Evolutionary conservation across 2,329 filamentous ascomycete species (phyloP).

Genomic region (Aspergillus fumigatus): DNA sequence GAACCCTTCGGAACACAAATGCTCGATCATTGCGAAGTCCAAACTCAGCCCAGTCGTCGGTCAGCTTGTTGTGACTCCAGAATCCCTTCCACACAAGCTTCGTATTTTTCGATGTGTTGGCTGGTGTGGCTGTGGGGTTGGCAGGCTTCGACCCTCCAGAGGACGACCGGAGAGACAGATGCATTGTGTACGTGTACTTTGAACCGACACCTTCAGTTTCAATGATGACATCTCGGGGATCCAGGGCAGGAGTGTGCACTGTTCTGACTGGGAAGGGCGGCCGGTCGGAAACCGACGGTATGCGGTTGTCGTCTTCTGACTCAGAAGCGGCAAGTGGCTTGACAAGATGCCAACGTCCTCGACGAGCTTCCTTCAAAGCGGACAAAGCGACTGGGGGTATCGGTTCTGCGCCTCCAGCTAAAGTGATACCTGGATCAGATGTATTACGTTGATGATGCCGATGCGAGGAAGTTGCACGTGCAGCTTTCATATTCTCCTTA

Average conservation of each 20-base stretch:
- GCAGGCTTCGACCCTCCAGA: conserved; percentile 51
- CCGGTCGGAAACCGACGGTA: conserved; percentile 33
- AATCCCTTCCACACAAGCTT: conserved; percentile 86
- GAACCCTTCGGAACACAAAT: conserved; percentile 60
- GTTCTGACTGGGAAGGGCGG: conserved; percentile 14
- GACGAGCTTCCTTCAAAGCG: conserved; percentile 65
- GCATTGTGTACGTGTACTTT: conserved; percentile 83
- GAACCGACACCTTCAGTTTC: conserved; percentile 78
- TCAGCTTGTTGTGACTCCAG: conserved; percentile 84
- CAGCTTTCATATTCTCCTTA: conserved; percentile 57
- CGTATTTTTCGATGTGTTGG: conserved; percentile 64
- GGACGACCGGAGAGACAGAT: conserved; percentile 59
- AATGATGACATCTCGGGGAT: conserved; percentile 62
- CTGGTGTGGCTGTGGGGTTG: conserved; percentile 28
- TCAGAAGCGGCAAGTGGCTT: conserved; percentile 38
- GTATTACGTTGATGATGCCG: conserved; percentile 36
- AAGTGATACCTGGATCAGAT: conserved; percentile 37
- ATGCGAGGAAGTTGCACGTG: conserved; percentile 25
- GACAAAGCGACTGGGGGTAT: conserved; percentile 39
- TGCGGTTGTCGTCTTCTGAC: conserved; percentile 9
- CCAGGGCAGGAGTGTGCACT: conserved; percentile 17
- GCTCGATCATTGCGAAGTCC: conserved; percentile 57
- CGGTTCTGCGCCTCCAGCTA: conserved; percentile 24
- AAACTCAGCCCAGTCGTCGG: conserved; percentile 88
- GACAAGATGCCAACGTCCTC: conserved; percentile 63